Evolutionary conservation across 495 filamentous ascomycete species (phyloP).

Genomic region (Elaphomyces granulatus): DNA sequence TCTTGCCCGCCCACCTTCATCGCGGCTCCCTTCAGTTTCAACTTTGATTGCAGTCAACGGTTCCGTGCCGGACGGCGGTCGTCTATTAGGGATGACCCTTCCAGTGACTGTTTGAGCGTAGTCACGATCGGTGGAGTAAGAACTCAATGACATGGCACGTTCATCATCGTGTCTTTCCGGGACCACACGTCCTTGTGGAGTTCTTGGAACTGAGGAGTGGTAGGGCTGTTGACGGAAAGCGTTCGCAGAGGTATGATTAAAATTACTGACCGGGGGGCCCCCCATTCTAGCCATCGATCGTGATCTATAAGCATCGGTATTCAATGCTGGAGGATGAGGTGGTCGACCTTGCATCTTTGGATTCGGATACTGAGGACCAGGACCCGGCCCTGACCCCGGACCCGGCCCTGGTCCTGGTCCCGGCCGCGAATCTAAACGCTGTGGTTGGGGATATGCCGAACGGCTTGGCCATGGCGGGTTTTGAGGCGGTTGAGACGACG

Average conservation of each 20-base stretch:
- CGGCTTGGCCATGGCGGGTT: constrained; percentile 46
- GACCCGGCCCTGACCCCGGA: too few relatives aligned
- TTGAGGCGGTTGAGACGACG: constrained; percentile 45
- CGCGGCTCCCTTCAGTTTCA: constrained; percentile 12
- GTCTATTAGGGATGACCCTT: constrained; percentile 60
- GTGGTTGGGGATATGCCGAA: constrained; percentile 50
- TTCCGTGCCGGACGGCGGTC: constrained; percentile 37
- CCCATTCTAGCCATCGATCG: constrained; percentile 73
- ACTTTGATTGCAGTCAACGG: constrained; percentile 11
- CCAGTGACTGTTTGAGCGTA: constrained; percentile 82
- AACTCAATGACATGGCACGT: constrained; percentile 88
- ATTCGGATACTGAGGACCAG: constrained; percentile 40
- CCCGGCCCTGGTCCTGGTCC: too few relatives aligned
- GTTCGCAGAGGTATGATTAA: constrained; percentile 52
- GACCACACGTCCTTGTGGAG: constrained; percentile 78
- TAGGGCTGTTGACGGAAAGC: constrained; percentile 67
- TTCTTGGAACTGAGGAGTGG: constrained; percentile 47
- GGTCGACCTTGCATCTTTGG: constrained; percentile 34
- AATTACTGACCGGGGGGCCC: constrained; percentile 48
- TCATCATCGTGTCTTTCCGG: constrained; percentile 79
- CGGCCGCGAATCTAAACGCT: constrained; percentile 55
- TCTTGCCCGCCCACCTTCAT: constrained; percentile 18
- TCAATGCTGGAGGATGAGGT: constrained; percentile 47
- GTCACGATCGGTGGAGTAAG: constrained; percentile 65
- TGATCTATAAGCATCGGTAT: constrained; percentile 73